These are phyloP conservation scores for Stagonosporopsis tanaceti DNA, from an alignment of 2,329 filamentous ascomycete genomes.

Conservation along the genomic window DNA sequence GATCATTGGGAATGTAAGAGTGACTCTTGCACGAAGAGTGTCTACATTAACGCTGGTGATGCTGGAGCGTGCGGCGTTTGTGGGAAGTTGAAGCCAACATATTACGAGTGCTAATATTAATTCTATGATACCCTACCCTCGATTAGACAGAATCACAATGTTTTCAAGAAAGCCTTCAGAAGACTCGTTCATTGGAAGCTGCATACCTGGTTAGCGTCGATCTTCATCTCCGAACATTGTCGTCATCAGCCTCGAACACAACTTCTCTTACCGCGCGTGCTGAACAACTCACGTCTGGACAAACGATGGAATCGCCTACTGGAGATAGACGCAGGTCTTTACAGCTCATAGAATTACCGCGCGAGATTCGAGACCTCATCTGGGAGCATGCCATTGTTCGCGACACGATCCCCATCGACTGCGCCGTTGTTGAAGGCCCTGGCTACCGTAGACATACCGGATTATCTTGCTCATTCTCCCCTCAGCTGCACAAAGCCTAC, in stretches of 20 bases:
- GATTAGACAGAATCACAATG: neutral
- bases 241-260: slow-evolving; percentile 1
- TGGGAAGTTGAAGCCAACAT: slow-evolving; percentile 47
- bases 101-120: neutral
- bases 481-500: slow-evolving; percentile 16
- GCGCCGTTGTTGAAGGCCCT: slow-evolving; percentile 15
- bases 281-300: neutral
- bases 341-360: slow-evolving; percentile 19
- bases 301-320: neutral
- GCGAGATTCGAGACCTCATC: slow-evolving; percentile 33
- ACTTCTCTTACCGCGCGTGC: slow-evolving; percentile 1
- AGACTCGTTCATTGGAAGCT: neutral
- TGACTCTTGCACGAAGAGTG: slow-evolving; percentile 61
- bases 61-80: slow-evolving; percentile 75
- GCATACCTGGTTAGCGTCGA: slow-evolving; percentile 2
- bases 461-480: slow-evolving; percentile 9
- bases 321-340: neutral
- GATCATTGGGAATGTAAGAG: slow-evolving; percentile 71
- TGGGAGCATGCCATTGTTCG: slow-evolving; percentile 28
- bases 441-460: slow-evolving; percentile 12
- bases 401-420: slow-evolving; percentile 26
- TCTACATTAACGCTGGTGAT: slow-evolving; percentile 74
- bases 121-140: neutral
- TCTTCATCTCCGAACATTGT: slow-evolving; percentile 1
- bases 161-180: neutral